These are phyloP conservation scores for Verticillium tricorpus DNA, from an alignment of 2,329 filamentous ascomycete genomes.

Conservation along the genomic window DNA sequence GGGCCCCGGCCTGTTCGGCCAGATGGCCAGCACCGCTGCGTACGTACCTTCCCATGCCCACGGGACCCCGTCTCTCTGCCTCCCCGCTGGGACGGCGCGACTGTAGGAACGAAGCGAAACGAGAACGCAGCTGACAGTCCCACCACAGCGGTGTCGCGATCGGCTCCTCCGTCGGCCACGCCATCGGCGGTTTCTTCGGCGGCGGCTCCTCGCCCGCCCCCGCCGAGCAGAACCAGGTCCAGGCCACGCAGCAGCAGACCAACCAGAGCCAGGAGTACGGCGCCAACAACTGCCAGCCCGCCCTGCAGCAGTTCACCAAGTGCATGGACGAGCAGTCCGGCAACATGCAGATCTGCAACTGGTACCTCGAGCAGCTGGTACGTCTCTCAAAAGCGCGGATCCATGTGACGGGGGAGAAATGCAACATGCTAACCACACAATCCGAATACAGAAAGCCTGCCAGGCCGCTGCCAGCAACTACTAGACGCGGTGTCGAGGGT, in stretches of 20 bases:
- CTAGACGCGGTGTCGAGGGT: constrained; percentile 32
- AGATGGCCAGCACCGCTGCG: constrained; percentile 98
- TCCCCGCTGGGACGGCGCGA: neutral
- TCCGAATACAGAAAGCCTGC: constrained; percentile 63
- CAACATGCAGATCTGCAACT: constrained; percentile 92
- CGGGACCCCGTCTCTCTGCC: neutral
- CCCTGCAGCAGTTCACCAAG: constrained; percentile 81
- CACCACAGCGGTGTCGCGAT: constrained; percentile 82
- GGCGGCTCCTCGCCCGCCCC: constrained; percentile 64
- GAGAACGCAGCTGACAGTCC: neutral
- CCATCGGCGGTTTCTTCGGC: constrained; percentile 82
- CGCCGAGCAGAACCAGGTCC: constrained; percentile 41
- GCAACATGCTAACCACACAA: constrained; percentile 1
- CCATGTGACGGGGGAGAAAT: neutral
- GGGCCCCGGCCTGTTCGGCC: constrained; percentile 83
- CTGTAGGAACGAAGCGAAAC: neutral
- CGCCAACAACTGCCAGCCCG: constrained; percentile 67
- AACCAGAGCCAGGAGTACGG: constrained; percentile 46
- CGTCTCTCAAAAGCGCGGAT: constrained; percentile 24
- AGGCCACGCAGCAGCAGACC: constrained; percentile 35
- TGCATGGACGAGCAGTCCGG: constrained; percentile 96
- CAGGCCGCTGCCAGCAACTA: constrained; percentile 72
- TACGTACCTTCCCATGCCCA: constrained; percentile 51
- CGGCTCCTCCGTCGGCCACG: constrained; percentile 92
- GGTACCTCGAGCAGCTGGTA: constrained; percentile 91